phyloP scores from a whole-genome alignment of 148 eudicot genomes.

The Fagopyrum tataricum region DNA sequence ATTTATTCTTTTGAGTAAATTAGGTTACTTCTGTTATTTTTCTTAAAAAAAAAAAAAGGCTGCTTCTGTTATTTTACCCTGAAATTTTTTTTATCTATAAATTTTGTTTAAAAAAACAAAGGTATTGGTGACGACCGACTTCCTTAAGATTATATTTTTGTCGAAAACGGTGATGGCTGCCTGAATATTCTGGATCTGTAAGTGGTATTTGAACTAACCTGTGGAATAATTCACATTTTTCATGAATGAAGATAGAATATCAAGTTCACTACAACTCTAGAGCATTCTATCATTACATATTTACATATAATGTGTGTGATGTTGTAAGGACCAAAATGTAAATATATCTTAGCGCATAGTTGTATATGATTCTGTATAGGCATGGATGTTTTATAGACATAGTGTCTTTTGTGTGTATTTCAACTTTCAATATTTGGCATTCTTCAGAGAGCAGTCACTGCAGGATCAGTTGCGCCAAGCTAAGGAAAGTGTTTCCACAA shows the following conservation, averaged over 20 bases:
- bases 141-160: background rate
- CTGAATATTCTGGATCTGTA: background rate
- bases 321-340: background rate
- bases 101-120: background rate
- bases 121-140: background rate
- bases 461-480: conserved; percentile 98
- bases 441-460: conserved; percentile 76
- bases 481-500: conserved; percentile 87
- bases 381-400: background rate
- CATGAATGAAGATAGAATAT: background rate
- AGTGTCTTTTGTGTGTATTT: background rate
- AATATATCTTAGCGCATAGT: background rate
- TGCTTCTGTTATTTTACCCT: background rate
- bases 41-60: background rate
- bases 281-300: background rate
- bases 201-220: background rate
- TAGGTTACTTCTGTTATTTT: background rate
- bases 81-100: background rate
- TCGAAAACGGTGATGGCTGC: background rate
- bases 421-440: conserved; percentile 19
- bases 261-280: background rate
- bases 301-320: background rate
- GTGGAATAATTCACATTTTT: background rate
- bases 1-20: background rate
- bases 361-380: background rate